Base-by-base conservation (phyloP, 176 grass and related monocot species). In the Paspalum notatum region DNA sequence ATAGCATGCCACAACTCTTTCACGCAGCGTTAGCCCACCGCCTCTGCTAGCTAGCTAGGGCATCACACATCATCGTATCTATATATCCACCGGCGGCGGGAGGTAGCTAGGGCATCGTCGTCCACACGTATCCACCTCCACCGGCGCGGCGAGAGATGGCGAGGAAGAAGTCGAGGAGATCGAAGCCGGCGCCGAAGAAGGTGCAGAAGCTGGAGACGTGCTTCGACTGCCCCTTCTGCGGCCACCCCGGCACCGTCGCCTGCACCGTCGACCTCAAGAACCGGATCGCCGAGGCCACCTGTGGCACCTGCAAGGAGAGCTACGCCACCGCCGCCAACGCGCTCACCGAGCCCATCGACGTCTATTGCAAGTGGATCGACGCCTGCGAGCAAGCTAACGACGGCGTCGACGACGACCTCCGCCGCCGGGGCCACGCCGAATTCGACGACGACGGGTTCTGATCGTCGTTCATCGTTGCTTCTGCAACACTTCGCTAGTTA, bases 171-270 rank as follows among this genome's bases (percentile, higher is more conserved):
- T 59, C 56, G 21, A 59, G 4, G 56, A 59, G 22, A 41, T 5
- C n/a, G 41, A 1, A 41, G 42, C 5, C 20, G 65, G n/a, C 40
- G 64, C 1, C 65, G 10, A 44, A n/a, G 40, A 44, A 21, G 64
- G 18, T 1, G 65, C 40, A 0, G 40, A 44, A 21, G 65, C 10
- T 68, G 41, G 27, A 59, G 7, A 81, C n/a, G n/a, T 0, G 3
- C 27, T 86, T 81, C 70, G 13, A 3, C 50, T 86, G 70, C 52
- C 69, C 70, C 3, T 66, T 86, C 84, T 86, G 84, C 84, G 17
- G 55, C 40, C 68, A 63, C 84, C 2, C 18, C 40, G 59, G 4
- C 59, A 57, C 16, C 59, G 41, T 80, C 6, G 25, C 41, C 49
- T 86, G 84, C 76, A 6, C 2, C 17, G 58, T 86, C 76, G 77